Evolutionary conservation across 305 asterid genomes (phyloP).

Genomic region (Solanum hybrid): DNA sequence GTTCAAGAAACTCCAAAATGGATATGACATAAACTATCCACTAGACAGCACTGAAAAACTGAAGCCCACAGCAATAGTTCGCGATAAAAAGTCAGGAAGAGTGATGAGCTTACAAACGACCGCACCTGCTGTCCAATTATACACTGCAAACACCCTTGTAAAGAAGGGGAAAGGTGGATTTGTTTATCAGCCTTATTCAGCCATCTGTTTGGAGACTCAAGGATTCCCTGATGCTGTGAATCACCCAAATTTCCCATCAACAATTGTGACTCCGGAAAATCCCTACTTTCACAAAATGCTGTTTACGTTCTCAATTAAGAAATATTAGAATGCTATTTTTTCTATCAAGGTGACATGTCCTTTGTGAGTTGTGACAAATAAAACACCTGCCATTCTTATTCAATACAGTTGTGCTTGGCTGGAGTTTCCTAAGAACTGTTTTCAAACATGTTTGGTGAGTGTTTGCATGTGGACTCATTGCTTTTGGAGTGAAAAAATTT

Average conservation of each 20-base stretch:
- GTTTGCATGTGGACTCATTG: background rate
- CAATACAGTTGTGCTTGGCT: background rate
- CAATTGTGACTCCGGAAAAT: constrained; percentile 52
- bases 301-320: constrained; percentile 49
- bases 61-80: constrained; percentile 34
- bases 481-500: background rate
- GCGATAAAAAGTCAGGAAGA: constrained; percentile 45
- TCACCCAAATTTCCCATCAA: constrained; percentile 67
- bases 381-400: background rate
- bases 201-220: constrained; percentile 67
- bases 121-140: constrained; percentile 65
- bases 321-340: background rate
- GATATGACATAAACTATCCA: constrained; percentile 74
- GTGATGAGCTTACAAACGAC: constrained; percentile 72
- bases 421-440: background rate
- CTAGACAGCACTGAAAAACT: constrained; percentile 31
- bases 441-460: background rate
- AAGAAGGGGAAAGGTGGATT: constrained; percentile 53
- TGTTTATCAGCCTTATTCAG: constrained; percentile 35
- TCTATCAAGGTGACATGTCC: background rate
- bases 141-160: constrained; percentile 45
- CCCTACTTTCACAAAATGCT: constrained; percentile 53
- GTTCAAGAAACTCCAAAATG: constrained; percentile 28
- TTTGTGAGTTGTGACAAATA: background rate
- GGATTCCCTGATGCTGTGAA: constrained; percentile 84